Percentiles rank a stretch among this genome's conserved stretches.
Conservation (phyloP, 2,329 filamentous ascomycete species). For the Calonectria pseudoreteaudii region DNA sequence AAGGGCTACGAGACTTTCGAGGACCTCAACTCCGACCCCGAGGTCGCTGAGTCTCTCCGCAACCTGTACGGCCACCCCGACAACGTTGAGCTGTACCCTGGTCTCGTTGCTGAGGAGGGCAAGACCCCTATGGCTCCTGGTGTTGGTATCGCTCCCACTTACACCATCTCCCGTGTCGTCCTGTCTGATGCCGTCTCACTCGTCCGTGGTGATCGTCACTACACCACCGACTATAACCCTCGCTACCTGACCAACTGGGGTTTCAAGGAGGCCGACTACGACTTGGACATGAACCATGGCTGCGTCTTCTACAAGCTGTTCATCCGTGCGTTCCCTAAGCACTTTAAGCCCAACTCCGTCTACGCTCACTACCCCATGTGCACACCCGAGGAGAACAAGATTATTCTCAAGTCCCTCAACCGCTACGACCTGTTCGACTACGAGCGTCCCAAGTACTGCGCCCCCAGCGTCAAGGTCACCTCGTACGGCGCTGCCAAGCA, state of each 20-base stretch:
- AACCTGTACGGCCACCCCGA: slow-evolving; percentile 83
- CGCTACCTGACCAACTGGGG: slow-evolving; percentile 87
- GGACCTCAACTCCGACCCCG: slow-evolving; percentile 84
- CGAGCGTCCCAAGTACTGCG: slow-evolving; percentile 66
- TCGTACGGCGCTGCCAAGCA: slow-evolving; percentile 72
- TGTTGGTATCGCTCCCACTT: slow-evolving; percentile 80
- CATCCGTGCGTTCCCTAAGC: slow-evolving; percentile 81
- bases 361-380: slow-evolving; percentile 84
- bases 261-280: slow-evolving; percentile 79
- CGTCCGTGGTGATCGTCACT: slow-evolving; percentile 82
- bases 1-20: slow-evolving; percentile 83
- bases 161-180: slow-evolving; percentile 81
- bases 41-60: slow-evolving; percentile 73
- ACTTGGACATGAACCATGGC: slow-evolving; percentile 81
- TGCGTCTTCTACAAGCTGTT: slow-evolving; percentile 89
- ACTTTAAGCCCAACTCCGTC: slow-evolving; percentile 82
- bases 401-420: slow-evolving; percentile 75
- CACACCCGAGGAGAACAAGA: slow-evolving; percentile 77
- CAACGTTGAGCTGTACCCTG: slow-evolving; percentile 84
- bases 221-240: slow-evolving; percentile 82
- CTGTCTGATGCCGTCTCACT: slow-evolving; percentile 83
- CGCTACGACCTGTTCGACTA: slow-evolving; percentile 78
- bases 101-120: slow-evolving; percentile 79
- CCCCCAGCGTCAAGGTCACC: slow-evolving; percentile 65
- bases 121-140: slow-evolving; percentile 81